These are phyloP conservation scores for Boletus sp. DNA, from an alignment of 1,284 basidiomycete genomes.

Conservation along the genomic window DNA sequence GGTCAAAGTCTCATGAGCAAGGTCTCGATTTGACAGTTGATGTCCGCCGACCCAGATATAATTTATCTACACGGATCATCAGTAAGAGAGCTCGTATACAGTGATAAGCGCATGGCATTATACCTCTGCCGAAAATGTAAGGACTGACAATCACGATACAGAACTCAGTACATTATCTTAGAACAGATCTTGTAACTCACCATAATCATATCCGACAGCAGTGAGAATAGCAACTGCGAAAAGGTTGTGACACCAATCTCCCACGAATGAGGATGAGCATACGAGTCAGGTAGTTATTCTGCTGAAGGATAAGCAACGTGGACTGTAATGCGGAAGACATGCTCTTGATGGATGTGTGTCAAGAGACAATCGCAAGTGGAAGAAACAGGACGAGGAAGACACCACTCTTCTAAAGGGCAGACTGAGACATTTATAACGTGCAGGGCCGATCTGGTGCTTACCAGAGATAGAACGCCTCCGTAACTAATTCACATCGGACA, in stretches of 20 bases:
- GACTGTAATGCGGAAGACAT: conserved; percentile 3
- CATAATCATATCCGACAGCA: conserved; percentile 7
- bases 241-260: background rate
- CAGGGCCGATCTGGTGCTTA: background rate
- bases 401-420: background rate
- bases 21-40: background rate
- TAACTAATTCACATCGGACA: background rate
- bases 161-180: background rate
- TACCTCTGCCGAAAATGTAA: conserved; percentile 3
- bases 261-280: background rate
- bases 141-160: background rate
- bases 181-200: background rate
- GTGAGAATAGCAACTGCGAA: background rate
- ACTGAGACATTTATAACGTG: background rate
- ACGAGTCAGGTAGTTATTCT: background rate
- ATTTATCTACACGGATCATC: background rate
- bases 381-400: no score
- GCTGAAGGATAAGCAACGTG: background rate
- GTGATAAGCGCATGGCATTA: no score
- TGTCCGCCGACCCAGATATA: conserved; percentile 2
- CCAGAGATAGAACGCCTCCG: background rate
- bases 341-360: background rate
- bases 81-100: background rate
- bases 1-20: background rate
- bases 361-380: background rate